Percentiles rank a stretch among this genome's conserved stretches.
These are phyloP conservation scores for Stephanodiscus triporus DNA, from an alignment of 108 stramenopile genomes.

Conservation along the genomic window DNA sequence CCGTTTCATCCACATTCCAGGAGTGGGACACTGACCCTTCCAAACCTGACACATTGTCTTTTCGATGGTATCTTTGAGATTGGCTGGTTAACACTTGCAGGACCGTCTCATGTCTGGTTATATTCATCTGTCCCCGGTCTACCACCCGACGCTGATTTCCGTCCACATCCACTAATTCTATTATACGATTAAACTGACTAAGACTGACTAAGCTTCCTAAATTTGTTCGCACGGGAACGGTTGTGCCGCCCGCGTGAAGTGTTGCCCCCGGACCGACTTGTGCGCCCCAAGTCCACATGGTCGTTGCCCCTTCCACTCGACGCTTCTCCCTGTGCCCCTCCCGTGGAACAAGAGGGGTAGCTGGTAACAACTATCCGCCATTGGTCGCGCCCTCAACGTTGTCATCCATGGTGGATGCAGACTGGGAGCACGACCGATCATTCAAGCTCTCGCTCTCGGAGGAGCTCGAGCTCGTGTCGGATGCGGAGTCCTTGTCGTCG, in stretches of 20 bases:
- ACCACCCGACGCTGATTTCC: not conserved
- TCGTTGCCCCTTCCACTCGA: not conserved
- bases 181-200: not conserved
- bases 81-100: not conserved
- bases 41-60: not conserved
- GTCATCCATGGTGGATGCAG: not conserved
- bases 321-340: conserved; percentile 3
- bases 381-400: not conserved
- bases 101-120: not conserved
- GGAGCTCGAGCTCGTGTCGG: not conserved
- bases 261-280: not conserved
- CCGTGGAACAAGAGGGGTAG: not conserved
- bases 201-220: not conserved
- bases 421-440: not conserved
- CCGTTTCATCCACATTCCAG: not conserved
- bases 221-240: not conserved
- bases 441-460: not conserved
- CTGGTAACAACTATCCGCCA: not conserved
- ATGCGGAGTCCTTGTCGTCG: conserved; percentile 5
- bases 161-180: not conserved
- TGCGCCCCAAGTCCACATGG: not conserved
- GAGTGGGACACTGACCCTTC: not conserved
- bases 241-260: not conserved
- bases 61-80: not conserved
- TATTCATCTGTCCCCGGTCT: not conserved